phyloP scores from a whole-genome alignment of 202 grass and related monocot genomes.

The Schoenoplectus triqueter region DNA sequence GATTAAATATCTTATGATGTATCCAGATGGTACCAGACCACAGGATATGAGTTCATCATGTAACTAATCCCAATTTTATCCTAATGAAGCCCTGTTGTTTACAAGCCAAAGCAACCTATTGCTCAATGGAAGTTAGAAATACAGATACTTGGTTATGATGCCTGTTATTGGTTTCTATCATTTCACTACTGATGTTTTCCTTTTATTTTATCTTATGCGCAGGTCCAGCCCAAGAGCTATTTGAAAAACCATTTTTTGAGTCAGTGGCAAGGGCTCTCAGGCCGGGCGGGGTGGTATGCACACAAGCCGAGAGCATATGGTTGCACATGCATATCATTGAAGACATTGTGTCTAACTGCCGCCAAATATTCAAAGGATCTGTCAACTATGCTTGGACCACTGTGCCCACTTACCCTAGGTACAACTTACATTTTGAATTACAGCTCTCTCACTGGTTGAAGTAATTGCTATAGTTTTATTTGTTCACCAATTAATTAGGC shows the following conservation, averaged over 20 bases:
- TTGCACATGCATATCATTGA: constrained; percentile 99
- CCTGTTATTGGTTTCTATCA: neutral
- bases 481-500: neutral
- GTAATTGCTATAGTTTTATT: neutral
- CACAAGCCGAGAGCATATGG: constrained; percentile 98
- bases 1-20: too few species aligned
- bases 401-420: constrained; percentile 96
- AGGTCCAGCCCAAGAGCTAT: constrained; percentile 96
- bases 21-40: neutral
- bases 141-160: neutral
- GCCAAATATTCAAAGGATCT: constrained; percentile 83
- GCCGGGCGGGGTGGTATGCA: constrained; percentile 88
- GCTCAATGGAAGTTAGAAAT: too few species aligned
- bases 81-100: neutral
- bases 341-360: constrained; percentile 68
- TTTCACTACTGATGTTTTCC: neutral
- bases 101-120: neutral
- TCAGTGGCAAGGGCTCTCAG: constrained; percentile 69
- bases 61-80: neutral
- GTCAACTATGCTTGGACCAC: constrained; percentile 99
- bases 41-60: neutral
- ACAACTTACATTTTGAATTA: constrained; percentile 10
- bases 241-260: constrained; percentile 98
- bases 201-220: neutral
- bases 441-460: neutral